phyloP scores from a whole-genome alignment of 768 basidiomycete species.

The Lactarius sanguifluus region DNA sequence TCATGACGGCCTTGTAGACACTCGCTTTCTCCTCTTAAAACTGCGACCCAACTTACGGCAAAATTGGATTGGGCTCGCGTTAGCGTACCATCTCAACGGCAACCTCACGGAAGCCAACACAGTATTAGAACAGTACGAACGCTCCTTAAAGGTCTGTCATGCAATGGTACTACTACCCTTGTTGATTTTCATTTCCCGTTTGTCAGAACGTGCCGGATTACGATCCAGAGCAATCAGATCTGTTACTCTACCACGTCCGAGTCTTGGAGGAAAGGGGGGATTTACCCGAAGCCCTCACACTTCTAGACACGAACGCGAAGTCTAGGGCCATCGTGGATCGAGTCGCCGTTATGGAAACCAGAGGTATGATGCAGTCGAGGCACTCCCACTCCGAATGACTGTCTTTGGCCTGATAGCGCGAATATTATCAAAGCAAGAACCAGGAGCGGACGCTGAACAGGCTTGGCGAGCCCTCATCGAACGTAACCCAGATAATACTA shows the following conservation, averaged over 20 bases:
- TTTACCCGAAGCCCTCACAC: conserved; percentile 53
- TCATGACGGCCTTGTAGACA: conserved; percentile 76
- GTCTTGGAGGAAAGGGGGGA: conserved; percentile 74
- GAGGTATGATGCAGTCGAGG: conserved; percentile 46
- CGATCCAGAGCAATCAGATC: conserved; percentile 83
- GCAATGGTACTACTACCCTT: neutral
- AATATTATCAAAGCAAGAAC: conserved; percentile 63
- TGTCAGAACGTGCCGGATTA: conserved; percentile 69
- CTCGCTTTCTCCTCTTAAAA: conserved; percentile 75
- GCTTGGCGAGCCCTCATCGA: conserved; percentile 82
- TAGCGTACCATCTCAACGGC: conserved; percentile 85
- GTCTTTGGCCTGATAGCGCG: conserved; percentile 52
- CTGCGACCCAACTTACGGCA: conserved; percentile 80
- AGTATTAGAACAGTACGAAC: conserved; percentile 70
- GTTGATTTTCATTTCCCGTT: conserved; percentile 13
- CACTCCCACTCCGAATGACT: neutral
- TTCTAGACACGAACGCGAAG: conserved; percentile 66
- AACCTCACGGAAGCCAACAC: conserved; percentile 68
- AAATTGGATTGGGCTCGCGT: conserved; percentile 87
- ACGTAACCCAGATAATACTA: conserved; percentile 79
- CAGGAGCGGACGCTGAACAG: conserved; percentile 68
- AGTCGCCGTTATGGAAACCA: conserved; percentile 60
- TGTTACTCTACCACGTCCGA: conserved; percentile 71
- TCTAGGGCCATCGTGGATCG: conserved; percentile 69
- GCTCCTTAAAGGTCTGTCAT: conserved; percentile 63